Evolutionary conservation across 495 filamentous ascomycete genomes (phyloP).

Genomic region (Astrocystis sublimbata): DNA sequence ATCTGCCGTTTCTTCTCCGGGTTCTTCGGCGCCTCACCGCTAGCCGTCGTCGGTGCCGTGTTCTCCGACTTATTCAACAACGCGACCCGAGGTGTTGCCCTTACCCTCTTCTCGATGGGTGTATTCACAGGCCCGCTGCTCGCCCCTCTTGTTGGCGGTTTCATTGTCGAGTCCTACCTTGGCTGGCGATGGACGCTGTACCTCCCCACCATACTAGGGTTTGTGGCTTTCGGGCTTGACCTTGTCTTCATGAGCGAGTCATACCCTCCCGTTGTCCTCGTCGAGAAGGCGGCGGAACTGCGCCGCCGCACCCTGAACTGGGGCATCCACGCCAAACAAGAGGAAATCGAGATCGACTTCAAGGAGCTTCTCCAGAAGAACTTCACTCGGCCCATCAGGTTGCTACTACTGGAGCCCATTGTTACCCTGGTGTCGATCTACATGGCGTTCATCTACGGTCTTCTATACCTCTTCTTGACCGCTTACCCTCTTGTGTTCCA

Average conservation of each 20-base stretch:
- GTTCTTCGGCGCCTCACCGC: slow-evolving; percentile 70
- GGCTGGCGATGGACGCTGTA: slow-evolving; percentile 92
- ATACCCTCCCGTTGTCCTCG: slow-evolving; percentile 78
- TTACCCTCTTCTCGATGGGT: slow-evolving; percentile 80
- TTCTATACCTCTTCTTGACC: slow-evolving; percentile 79
- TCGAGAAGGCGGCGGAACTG: slow-evolving; percentile 74
- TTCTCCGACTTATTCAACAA: slow-evolving; percentile 90
- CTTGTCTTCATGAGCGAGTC: slow-evolving; percentile 77
- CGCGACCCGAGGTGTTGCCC: slow-evolving; percentile 72
- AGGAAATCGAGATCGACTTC: slow-evolving; percentile 87
- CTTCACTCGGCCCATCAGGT: slow-evolving; percentile 74
- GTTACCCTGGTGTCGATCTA: slow-evolving; percentile 73
- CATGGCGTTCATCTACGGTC: slow-evolving; percentile 79
- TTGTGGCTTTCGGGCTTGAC: slow-evolving; percentile 66
- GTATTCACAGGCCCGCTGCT: slow-evolving; percentile 82
- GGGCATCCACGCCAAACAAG: slow-evolving; percentile 93
- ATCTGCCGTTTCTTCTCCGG: slow-evolving; percentile 85
- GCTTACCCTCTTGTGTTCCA: slow-evolving; percentile 82
- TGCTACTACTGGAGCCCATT: slow-evolving; percentile 81
- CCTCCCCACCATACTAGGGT: slow-evolving; percentile 71
- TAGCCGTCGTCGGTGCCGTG: slow-evolving; percentile 82
- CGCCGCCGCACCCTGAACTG: slow-evolving; percentile 84
- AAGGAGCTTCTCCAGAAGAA: slow-evolving; percentile 79
- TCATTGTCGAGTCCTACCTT: slow-evolving; percentile 67
- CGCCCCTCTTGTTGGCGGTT: slow-evolving; percentile 83